Percentiles rank a stretch among this genome's conserved stretches.
These are phyloP conservation scores for Hibiscus syriacus DNA, from an alignment of 345 rosid genomes.

Conservation along the genomic window DNA sequence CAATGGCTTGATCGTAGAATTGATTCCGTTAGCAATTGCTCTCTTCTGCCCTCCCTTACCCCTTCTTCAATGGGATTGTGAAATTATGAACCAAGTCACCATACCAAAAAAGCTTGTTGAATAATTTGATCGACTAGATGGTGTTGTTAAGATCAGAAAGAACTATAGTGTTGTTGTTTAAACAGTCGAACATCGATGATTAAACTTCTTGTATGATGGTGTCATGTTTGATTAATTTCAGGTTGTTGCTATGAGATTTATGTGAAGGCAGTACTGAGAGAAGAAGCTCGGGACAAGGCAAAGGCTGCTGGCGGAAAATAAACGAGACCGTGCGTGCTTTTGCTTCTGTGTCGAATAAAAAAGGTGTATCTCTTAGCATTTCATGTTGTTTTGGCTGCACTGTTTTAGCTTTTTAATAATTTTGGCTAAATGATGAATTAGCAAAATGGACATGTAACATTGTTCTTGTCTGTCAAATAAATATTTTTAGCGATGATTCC, in stretches of 20 bases:
- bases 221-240: constrained; percentile 25
- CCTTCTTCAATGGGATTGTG: neutral
- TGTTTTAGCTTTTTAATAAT: neutral
- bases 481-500: neutral
- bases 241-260: constrained; percentile 96
- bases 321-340: no score
- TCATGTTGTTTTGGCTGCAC: constrained; percentile 1
- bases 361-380: neutral
- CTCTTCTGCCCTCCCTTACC: no score
- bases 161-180: neutral
- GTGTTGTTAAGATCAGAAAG: neutral
- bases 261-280: constrained; percentile 18
- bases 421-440: neutral
- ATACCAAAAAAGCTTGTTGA: no score
- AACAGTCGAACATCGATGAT: neutral
- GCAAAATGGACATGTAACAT: constrained; percentile 3
- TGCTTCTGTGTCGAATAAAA: neutral
- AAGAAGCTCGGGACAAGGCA: no score
- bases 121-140: neutral
- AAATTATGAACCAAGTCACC: no score
- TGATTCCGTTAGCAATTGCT: neutral
- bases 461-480: no score
- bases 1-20: neutral
- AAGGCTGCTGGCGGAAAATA: no score
- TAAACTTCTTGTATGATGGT: neutral